A percentile compares a stretch with the other conserved stretches of the same genome.
Conservation (phyloP, 2,329 filamentous ascomycete species). For the Drechslerella coelobrocha region DNA sequence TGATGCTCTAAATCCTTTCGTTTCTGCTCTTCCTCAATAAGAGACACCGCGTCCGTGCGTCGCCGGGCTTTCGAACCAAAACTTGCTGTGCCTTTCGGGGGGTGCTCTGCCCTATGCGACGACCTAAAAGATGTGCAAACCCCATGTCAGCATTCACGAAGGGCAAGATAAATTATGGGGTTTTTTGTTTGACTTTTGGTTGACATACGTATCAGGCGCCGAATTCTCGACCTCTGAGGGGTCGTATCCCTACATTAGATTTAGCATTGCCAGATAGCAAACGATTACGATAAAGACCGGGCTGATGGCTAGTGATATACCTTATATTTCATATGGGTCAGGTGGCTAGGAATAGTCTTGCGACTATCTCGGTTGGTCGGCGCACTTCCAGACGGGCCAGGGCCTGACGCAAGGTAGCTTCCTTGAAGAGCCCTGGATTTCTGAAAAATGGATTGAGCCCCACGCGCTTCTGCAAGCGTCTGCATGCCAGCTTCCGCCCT, state of each 20-base stretch:
- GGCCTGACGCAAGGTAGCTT: slow-evolving; percentile 3
- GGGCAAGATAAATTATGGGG: background rate
- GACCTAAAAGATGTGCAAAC: background rate
- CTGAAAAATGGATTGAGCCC: slow-evolving; percentile 31
- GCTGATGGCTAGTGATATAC: background rate
- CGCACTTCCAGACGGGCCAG: background rate
- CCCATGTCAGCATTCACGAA: background rate
- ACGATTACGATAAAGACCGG: background rate
- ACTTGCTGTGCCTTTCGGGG: slow-evolving; percentile 35
- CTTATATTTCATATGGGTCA: slow-evolving; percentile 48
- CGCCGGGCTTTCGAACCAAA: slow-evolving; percentile 41
- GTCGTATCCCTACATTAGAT: slow-evolving; percentile 26
- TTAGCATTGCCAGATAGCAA: background rate
- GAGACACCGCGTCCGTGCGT: slow-evolving; percentile 35
- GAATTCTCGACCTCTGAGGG: slow-evolving; percentile 20
- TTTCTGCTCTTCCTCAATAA: slow-evolving; percentile 43
- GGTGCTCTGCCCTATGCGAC: slow-evolving; percentile 13
- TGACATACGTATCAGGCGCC: slow-evolving; percentile 22
- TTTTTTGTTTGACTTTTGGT: background rate
- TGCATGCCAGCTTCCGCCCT: slow-evolving; percentile 41
- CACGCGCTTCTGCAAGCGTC: slow-evolving; percentile 19
- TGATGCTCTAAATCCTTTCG: slow-evolving; percentile 37
- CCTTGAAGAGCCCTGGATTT: slow-evolving; percentile 21
- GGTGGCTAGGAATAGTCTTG: slow-evolving; percentile 41
- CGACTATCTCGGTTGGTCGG: slow-evolving; percentile 10